Conservation (phyloP, 768 basidiomycete genomes). For the Sistotremastrum niveocremeum region DNA sequence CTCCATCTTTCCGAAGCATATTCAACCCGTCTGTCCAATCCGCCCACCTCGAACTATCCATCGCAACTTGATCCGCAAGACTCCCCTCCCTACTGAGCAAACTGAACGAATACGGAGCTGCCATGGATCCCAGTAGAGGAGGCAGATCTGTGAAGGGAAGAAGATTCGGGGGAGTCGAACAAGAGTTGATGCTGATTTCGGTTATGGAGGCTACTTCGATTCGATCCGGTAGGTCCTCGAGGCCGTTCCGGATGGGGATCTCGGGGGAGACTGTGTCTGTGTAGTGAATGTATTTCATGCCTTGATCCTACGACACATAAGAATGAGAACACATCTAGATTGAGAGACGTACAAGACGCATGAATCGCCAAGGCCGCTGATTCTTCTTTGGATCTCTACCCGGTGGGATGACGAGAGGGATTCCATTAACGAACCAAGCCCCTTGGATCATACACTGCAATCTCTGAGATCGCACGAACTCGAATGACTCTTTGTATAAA, state of each 20-base stretch:
- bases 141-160: constrained; percentile 40
- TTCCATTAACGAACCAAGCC: constrained; percentile 82
- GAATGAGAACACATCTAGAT: constrained; percentile 1
- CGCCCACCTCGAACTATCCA: constrained; percentile 68
- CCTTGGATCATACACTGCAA: constrained; percentile 81
- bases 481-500: constrained; percentile 79
- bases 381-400: constrained; percentile 36
- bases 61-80: constrained; percentile 66
- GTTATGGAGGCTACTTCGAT: constrained; percentile 71
- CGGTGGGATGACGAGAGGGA: constrained; percentile 32
- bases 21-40: constrained; percentile 93
- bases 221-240: constrained; percentile 79
- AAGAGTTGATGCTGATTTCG: constrained; percentile 67
- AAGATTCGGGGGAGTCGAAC: constrained; percentile 45
- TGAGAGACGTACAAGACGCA: constrained; percentile 49
- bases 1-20: constrained; percentile 70
- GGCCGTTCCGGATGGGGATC: constrained; percentile 62
- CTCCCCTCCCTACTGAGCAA: constrained; percentile 60
- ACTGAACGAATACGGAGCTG: constrained; percentile 54
- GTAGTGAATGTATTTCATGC: constrained; percentile 71
- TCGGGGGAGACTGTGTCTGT: constrained; percentile 63
- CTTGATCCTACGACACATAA: constrained; percentile 44
- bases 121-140: constrained; percentile 28
- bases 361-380: constrained; percentile 71
- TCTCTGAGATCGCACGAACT: constrained; percentile 80